Evolutionary conservation across 208 protist genomes (phyloP), one percentile per base, ranked within the genome.

Genomic region (Acanthamoeba castellanii): DNA sequence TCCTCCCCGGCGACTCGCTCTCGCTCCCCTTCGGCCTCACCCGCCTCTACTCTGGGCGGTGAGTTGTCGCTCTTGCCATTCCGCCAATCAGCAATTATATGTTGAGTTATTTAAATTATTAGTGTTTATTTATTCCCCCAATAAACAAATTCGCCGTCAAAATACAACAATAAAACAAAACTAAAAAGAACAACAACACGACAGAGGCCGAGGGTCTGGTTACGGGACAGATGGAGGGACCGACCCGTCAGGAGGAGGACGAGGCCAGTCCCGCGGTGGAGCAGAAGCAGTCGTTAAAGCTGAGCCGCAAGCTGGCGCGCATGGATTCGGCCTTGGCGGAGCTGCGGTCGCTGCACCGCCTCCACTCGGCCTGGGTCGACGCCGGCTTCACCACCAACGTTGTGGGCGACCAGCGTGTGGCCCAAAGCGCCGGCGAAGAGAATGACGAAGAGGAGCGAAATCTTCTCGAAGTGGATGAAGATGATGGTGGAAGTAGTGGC

Each of bases 321-420:
- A 88, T 88, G 81, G 81, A 88, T 42, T 88, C 81, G 47, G 50
- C 81, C 25, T 16, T 55, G 81, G 27, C 50, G 8, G 81, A 88
- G 81, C 50, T 88, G 81, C 81, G 81, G 27, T 34, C 50, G 22
- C 81, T 88, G 9, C 81, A 88, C n/a, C 81, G 81, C 52, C 81
- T 88, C 47, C 81, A 88, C 81, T 22, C 81, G 47, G 22, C 81
- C 50, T 88, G 81, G 81, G 50, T 88, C 50, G 81, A 88, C 22
- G 81, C 81, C 25, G 81, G 81, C 30, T 66, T 88, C 72, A 81
- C 72, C 22, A 37, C 50, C 30, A 52, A 42, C 42, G 72, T 45
- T 20, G 42, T 9, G 55, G 55, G 55, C 59, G 68, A 76, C 68
- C 68, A 76, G 30, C 68, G 68, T 32, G 27, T 76, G 68, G 68